Evolutionary conservation across 2,329 filamentous ascomycete genomes (phyloP).

Genomic region (Ascochyta rabiei): DNA sequence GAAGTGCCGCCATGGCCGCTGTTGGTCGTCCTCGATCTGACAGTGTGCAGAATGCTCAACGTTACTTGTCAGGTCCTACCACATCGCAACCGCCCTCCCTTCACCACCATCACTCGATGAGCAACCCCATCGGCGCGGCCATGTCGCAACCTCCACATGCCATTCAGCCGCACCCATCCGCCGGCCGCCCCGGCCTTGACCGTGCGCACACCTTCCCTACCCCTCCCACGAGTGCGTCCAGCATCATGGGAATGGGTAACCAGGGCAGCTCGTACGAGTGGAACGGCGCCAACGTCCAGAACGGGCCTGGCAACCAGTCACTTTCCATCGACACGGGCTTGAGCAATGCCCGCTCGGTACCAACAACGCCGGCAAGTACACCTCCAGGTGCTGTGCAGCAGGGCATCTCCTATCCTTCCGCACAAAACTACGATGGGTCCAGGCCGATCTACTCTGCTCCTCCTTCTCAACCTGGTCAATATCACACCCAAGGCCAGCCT

Average conservation of each 20-base stretch:
- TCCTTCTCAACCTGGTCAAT: conserved; percentile 70
- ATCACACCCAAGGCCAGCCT: conserved; percentile 64
- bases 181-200: conserved; percentile 71
- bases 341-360: conserved; percentile 82
- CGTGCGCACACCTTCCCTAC: conserved; percentile 93
- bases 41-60: conserved; percentile 49
- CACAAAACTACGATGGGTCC: conserved; percentile 75
- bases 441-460: conserved; percentile 79
- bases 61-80: conserved; percentile 65
- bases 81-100: conserved; percentile 70
- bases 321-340: conserved; percentile 82
- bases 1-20: conserved; percentile 73
- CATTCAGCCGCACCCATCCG: conserved; percentile 64
- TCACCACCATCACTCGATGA: conserved; percentile 73
- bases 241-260: conserved; percentile 76
- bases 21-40: conserved; percentile 64
- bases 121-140: conserved; percentile 62
- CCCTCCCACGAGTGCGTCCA: conserved; percentile 89
- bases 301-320: conserved; percentile 67
- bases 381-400: conserved; percentile 83
- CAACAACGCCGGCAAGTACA: conserved; percentile 87
- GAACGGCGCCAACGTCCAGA: conserved; percentile 57
- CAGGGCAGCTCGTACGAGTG: conserved; percentile 81
- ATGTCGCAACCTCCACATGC: conserved; percentile 71
- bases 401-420: conserved; percentile 76